A percentile compares a stretch with the other conserved stretches of the same genome.
These are phyloP conservation scores for Coniosporium apollinis DNA, from an alignment of 495 filamentous ascomycete genomes.

Conservation along the genomic window DNA sequence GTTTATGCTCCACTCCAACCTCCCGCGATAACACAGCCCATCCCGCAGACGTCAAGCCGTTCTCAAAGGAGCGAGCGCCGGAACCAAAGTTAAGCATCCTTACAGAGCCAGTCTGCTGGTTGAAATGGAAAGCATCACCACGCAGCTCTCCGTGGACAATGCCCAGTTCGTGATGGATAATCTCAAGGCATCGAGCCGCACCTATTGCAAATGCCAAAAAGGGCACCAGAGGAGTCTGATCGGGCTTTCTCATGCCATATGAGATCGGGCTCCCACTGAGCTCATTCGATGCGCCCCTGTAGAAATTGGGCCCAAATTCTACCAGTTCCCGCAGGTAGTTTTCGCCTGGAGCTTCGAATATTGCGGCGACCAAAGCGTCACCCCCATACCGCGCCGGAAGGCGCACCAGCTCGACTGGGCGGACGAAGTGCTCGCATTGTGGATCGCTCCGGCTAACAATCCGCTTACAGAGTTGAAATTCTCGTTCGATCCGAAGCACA, in stretches of 20 bases:
- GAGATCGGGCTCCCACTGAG: conserved; percentile 36
- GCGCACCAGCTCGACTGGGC: conserved; percentile 54
- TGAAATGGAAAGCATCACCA: conserved; percentile 76
- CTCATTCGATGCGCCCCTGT: conserved; percentile 12
- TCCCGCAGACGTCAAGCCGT: conserved; percentile 65
- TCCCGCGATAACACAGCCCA: conserved; percentile 69
- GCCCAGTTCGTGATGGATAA: conserved; percentile 67
- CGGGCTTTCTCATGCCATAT: conserved; percentile 27
- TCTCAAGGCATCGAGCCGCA: conserved; percentile 66
- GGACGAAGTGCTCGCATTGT: conserved; percentile 53
- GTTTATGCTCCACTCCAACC: conserved; percentile 64
- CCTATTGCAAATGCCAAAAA: conserved; percentile 85
- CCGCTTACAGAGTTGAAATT: conserved; percentile 61
- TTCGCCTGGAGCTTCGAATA: conserved; percentile 61
- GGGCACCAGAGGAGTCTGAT: conserved; percentile 46
- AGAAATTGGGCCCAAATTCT: conserved; percentile 56
- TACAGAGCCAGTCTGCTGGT: conserved; percentile 45
- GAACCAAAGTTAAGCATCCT: conserved; percentile 73
- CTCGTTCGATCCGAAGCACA: conserved; percentile 61
- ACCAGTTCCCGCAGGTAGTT: conserved; percentile 55
- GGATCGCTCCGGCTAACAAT: conserved; percentile 56
- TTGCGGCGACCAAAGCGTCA: conserved; percentile 49
- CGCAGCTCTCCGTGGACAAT: conserved; percentile 78
- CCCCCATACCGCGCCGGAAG: conserved; percentile 48
- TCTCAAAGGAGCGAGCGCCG: conserved; percentile 69